phyloP scores from a whole-genome alignment of 2,329 filamentous ascomycete genomes.

The Ophiostoma sp. region DNA sequence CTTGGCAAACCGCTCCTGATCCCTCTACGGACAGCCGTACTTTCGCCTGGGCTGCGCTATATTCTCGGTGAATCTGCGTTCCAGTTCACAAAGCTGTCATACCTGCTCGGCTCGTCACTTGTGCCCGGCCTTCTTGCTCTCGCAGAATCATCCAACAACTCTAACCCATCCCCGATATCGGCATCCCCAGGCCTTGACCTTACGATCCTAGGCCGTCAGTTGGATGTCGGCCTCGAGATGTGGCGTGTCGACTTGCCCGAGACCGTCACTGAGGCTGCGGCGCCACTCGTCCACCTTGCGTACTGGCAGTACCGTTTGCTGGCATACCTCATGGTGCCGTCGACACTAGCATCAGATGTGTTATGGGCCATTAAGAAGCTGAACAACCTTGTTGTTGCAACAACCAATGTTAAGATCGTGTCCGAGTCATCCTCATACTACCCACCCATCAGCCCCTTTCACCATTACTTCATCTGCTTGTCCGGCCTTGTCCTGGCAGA shows the following conservation, averaged over 20 bases:
- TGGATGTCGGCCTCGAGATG: slow-evolving; percentile 57
- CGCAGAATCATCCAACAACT: slow-evolving; percentile 32
- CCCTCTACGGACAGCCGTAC: slow-evolving; percentile 55
- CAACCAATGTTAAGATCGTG: slow-evolving; percentile 31
- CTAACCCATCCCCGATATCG: slow-evolving; percentile 29
- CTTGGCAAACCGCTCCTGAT: slow-evolving; percentile 59
- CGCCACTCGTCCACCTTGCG: slow-evolving; percentile 57
- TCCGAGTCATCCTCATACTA: slow-evolving; percentile 10
- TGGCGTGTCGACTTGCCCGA: slow-evolving; percentile 60
- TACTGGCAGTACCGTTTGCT: slow-evolving; percentile 68
- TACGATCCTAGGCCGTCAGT: slow-evolving; percentile 43
- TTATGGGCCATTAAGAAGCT: slow-evolving; percentile 57
- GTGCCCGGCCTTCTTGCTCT: slow-evolving; percentile 17
- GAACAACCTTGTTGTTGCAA: slow-evolving; percentile 49
- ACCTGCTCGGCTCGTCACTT: slow-evolving; percentile 44
- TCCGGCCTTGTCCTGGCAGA: slow-evolving; percentile 48
- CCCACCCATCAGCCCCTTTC: slow-evolving; percentile 56
- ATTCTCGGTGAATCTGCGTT: slow-evolving; percentile 60
- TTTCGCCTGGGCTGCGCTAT: slow-evolving; percentile 53
- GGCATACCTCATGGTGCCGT: slow-evolving; percentile 54
- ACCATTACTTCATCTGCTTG: slow-evolving; percentile 59
- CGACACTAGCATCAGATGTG: slow-evolving; percentile 51
- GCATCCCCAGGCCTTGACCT: slow-evolving; percentile 32
- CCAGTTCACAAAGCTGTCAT: slow-evolving; percentile 57
- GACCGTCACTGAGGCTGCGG: slow-evolving; percentile 47